These are phyloP conservation scores for maize (Zea mays) DNA, from an alignment of 176 grass and related monocot species.

Conservation along the genomic window DNA sequence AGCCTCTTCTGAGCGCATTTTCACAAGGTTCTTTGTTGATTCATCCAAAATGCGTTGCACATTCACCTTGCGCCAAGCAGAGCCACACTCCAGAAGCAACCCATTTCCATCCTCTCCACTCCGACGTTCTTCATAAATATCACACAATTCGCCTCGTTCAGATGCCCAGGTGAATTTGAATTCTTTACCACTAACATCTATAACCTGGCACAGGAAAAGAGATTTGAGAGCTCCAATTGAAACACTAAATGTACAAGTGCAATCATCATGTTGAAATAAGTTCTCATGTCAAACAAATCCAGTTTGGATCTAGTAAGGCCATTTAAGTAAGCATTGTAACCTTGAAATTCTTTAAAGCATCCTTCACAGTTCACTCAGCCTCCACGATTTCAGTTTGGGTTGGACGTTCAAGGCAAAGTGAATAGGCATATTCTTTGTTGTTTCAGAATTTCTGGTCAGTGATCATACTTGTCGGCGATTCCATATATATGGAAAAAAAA, in stretches of 20 bases:
- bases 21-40: constrained; percentile 89
- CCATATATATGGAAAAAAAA: background rate
- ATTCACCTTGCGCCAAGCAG: constrained; percentile 90
- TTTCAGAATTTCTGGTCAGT: background rate
- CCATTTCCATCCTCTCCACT: constrained; percentile 84
- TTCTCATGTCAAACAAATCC: constrained; percentile 4
- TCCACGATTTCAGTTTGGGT: background rate
- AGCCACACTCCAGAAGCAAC: constrained; percentile 81
- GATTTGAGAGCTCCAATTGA: background rate
- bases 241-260: constrained; percentile 8
- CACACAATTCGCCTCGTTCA: constrained; percentile 79
- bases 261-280: constrained; percentile 8
- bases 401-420: background rate
- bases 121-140: constrained; percentile 87
- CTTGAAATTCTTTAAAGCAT: constrained; percentile 5
- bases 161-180: constrained; percentile 79
- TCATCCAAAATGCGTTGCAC: constrained; percentile 96
- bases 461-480: background rate
- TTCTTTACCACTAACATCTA: constrained; percentile 84
- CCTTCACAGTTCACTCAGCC: background rate
- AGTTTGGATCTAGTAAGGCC: constrained; percentile 11
- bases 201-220: constrained; percentile 63
- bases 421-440: background rate
- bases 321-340: background rate
- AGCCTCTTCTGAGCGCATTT: constrained; percentile 95